These are phyloP conservation scores for Metschnikowia koreensis DNA, from an alignment of 805 yeast species.

Conservation along the genomic window DNA sequence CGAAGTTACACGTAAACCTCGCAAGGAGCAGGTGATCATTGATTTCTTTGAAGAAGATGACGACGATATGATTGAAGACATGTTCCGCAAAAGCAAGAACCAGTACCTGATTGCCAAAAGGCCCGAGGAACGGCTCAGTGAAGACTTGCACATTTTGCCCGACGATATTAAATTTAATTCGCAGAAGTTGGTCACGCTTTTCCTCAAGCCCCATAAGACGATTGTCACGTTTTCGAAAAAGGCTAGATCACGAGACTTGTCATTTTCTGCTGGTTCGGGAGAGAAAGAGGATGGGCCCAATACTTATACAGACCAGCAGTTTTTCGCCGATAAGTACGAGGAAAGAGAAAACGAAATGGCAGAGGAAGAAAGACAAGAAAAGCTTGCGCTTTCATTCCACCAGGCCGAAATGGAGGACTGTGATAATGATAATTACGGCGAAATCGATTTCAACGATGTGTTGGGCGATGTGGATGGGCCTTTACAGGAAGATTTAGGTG, in stretches of 20 bases:
- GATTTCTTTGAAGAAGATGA: conserved; percentile 36
- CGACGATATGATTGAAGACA: conserved; percentile 25
- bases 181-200: conserved; percentile 60
- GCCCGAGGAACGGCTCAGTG: conserved; percentile 29
- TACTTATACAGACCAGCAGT: conserved; percentile 58
- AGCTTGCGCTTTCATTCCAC: conserved; percentile 36
- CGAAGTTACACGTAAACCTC: conserved; percentile 17
- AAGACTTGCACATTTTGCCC: conserved; percentile 54
- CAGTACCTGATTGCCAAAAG: conserved; percentile 21
- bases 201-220: conserved; percentile 60
- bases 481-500: conserved; percentile 9
- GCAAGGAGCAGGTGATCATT: conserved; percentile 24
- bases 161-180: conserved; percentile 74
- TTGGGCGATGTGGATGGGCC: conserved; percentile 28
- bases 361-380: conserved; percentile 34
- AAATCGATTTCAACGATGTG: conserved; percentile 45
- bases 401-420: conserved; percentile 43
- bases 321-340: conserved; percentile 65
- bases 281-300: conserved; percentile 12
- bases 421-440: conserved; percentile 36
- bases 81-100: conserved; percentile 35
- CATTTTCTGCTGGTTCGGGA: neutral
- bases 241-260: neutral
- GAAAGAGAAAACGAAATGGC: conserved; percentile 32
- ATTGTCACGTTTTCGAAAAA: conserved; percentile 27